Evolutionary conservation across 148 eudicot species (phyloP).

Genomic region (Fagopyrum esculentum): DNA sequence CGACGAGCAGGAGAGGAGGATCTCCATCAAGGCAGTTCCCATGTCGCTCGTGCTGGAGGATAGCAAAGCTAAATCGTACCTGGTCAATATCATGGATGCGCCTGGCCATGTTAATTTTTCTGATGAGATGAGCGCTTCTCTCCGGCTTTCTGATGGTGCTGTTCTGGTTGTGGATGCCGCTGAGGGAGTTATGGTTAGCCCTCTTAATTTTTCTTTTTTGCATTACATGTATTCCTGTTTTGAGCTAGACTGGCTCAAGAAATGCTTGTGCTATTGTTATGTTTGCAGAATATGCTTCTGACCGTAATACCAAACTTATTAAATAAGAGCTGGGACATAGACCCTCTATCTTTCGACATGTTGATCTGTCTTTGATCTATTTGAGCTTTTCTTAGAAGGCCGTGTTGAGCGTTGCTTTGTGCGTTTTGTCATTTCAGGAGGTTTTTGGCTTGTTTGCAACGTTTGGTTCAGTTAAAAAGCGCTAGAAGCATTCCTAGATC

Average conservation of each 20-base stretch:
- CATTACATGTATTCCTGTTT: neutral
- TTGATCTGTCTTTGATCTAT: neutral
- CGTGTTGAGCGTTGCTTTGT: neutral
- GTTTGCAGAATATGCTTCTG: neutral
- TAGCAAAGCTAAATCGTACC: conserved; percentile 78
- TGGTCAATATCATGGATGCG: conserved; percentile 87
- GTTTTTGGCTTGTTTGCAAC: neutral
- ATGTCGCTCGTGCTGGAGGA: conserved; percentile 98
- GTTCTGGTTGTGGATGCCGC: conserved; percentile 96
- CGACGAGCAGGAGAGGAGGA: conserved; percentile 97
- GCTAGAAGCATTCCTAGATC: neutral
- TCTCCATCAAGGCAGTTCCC: conserved; percentile 90
- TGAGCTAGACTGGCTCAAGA: conserved; percentile 1
- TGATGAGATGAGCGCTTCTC: conserved; percentile 97
- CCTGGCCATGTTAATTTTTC: conserved; percentile 98
- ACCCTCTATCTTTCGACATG: neutral
- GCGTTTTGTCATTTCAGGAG: neutral
- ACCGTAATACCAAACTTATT: neutral
- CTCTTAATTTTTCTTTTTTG: neutral
- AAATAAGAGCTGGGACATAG: neutral
- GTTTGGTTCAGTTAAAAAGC: neutral
- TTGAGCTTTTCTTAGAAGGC: neutral
- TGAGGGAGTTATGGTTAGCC: conserved; percentile 91
- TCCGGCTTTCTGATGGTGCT: conserved; percentile 97
- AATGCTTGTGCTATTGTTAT: neutral